Evolutionary conservation across 164 flowering plant species (phyloP).

Genomic region (Aristolochia fimbriata): DNA sequence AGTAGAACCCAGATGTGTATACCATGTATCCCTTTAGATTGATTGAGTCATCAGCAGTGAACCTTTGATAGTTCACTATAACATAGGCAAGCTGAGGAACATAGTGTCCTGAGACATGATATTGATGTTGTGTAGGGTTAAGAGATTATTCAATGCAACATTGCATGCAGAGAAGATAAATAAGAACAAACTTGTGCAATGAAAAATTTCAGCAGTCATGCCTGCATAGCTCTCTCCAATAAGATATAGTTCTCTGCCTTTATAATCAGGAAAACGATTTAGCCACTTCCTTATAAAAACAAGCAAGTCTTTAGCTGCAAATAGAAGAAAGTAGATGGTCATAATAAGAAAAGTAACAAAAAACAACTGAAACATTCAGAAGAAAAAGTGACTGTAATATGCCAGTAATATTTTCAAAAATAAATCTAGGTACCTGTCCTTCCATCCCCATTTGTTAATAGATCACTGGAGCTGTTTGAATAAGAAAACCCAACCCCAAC

Average conservation of each 20-base stretch:
- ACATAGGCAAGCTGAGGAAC: constrained; percentile 95
- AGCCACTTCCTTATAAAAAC: constrained; percentile 63
- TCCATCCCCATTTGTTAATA: constrained; percentile 52
- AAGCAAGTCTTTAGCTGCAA: constrained; percentile 65
- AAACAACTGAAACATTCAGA: neutral
- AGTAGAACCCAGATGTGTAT: neutral
- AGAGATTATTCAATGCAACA: neutral
- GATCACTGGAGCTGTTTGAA: constrained; percentile 58
- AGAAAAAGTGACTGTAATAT: neutral
- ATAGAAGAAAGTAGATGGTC: neutral
- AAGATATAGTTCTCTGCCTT: constrained; percentile 65
- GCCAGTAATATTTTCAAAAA: neutral
- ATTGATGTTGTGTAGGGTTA: neutral
- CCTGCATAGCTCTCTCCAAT: constrained; percentile 92
- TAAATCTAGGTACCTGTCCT: constrained; percentile 15
- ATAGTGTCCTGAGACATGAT: constrained; percentile 66
- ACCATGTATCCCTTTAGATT: constrained; percentile 97
- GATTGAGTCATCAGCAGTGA: constrained; percentile 25
- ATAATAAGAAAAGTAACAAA: neutral
- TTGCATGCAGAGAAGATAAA: neutral
- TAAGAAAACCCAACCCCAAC: constrained; percentile 87
- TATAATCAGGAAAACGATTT: constrained; percentile 69
- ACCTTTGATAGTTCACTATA: constrained; percentile 45
- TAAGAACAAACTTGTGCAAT: neutral
- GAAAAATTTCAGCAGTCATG: neutral